These are phyloP conservation scores for Lipomyces yamanashiensis DNA, from an alignment of 805 yeast species.

Conservation along the genomic window DNA sequence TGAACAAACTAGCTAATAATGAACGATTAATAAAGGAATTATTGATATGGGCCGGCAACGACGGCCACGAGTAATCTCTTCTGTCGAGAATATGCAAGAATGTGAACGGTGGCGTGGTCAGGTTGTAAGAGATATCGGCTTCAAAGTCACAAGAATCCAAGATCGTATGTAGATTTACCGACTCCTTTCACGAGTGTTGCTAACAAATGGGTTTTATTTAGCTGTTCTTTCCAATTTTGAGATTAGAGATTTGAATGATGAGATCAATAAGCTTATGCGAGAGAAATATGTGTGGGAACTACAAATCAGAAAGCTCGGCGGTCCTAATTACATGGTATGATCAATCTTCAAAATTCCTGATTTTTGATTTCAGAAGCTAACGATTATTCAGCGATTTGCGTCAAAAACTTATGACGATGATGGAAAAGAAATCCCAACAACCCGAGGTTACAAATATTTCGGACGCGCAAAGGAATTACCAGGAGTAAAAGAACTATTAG, in stretches of 20 bases:
- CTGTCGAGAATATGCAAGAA: conserved; percentile 59
- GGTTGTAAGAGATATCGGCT: conserved; percentile 66
- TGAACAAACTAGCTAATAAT: background rate
- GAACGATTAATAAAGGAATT: conserved; percentile 40
- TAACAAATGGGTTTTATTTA: conserved; percentile 6
- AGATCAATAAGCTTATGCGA: conserved; percentile 64
- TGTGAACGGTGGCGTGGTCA: conserved; percentile 74
- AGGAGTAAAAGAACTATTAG: conserved; percentile 62
- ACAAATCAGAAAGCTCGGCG: conserved; percentile 71
- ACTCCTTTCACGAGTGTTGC: background rate
- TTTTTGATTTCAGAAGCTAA: background rate
- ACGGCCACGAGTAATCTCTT: conserved; percentile 64
- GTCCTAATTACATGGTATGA: conserved; percentile 61
- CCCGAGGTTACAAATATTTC: conserved; percentile 70
- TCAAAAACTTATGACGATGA: conserved; percentile 36
- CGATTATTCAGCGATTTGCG: conserved; percentile 26
- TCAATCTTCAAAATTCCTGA: conserved; percentile 31
- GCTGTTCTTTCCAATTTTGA: conserved; percentile 60
- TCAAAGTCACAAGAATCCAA: conserved; percentile 63
- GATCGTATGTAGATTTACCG: conserved; percentile 49
- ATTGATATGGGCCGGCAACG: conserved; percentile 58
- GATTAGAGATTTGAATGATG: conserved; percentile 75
- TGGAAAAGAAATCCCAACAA: conserved; percentile 40
- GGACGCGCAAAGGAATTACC: conserved; percentile 84
- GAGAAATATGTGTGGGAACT: conserved; percentile 82